Evolutionary conservation across 148 eudicot species (phyloP).

Genomic region (Chenopodium album): DNA sequence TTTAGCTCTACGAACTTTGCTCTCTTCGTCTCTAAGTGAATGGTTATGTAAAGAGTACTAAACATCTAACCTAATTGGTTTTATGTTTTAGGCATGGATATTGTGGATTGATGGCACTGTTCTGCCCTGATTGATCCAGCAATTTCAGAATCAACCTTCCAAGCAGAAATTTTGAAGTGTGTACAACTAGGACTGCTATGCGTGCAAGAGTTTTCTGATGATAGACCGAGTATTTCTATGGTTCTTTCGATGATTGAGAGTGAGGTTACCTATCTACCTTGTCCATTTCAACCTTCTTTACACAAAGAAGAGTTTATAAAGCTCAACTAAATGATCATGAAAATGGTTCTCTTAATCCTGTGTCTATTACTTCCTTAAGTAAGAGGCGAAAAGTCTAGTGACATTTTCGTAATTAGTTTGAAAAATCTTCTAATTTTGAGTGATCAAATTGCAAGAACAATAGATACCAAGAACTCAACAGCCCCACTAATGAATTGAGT

Average conservation of each 20-base stretch:
- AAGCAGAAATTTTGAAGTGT: slow-evolving; percentile 26
- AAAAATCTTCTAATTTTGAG: no score
- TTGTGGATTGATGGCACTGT: slow-evolving; percentile 27
- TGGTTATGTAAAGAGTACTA: no score
- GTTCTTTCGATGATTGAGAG: slow-evolving; percentile 16
- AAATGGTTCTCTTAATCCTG: background rate
- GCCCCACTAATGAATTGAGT: no score
- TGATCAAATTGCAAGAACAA: no score
- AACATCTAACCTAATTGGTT: background rate
- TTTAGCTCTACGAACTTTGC: no score
- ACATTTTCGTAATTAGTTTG: no score
- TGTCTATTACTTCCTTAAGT: background rate
- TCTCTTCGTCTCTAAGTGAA: no score
- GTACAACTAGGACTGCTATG: slow-evolving; percentile 36
- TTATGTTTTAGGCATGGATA: slow-evolving; percentile 26
- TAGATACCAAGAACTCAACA: no score
- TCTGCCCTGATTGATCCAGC: slow-evolving; percentile 13
- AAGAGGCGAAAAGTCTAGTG: no score
- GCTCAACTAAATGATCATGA: background rate
- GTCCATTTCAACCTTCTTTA: slow-evolving; percentile 25
- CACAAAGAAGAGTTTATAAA: background rate
- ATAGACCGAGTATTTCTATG: slow-evolving; percentile 16
- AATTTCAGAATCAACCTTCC: no score
- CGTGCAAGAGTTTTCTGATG: slow-evolving; percentile 24
- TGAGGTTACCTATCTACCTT: slow-evolving; percentile 11